Base-by-base conservation (phyloP, 805 yeast genomes). In the Ogataea salicorniae region DNA sequence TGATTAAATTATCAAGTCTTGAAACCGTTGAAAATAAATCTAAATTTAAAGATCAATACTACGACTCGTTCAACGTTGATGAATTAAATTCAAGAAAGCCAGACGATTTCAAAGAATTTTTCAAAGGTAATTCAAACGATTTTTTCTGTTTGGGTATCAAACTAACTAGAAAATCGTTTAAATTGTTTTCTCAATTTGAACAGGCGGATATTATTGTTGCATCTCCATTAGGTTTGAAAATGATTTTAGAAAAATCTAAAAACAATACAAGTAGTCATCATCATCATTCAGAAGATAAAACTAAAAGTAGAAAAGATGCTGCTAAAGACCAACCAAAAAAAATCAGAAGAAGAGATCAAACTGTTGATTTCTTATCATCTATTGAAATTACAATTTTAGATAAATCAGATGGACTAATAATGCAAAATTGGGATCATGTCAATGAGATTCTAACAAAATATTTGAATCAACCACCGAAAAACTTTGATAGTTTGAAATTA, bases 351-450 rank as follows among this genome's bases (percentile, higher is more conserved):
- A 60, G 66, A 70, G 60, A 79, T 81, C 60, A 72, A 83, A 55
- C 22, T 78, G 14, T 76, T 47, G 97, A 91, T 64, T 94, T 90
- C 59, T 68, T 94, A 49, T 83, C 95, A 34, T 90, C 97, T 1
- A 87, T 94, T 54, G 99, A 94, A 64, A 65, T 94, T 4, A 66
- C 84, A 43, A 69, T 91, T 17, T 67, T 89, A 37, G 99, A 94
- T 66, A 87, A 87, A 58, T 80, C 94, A 13, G 90, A 90, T 60
- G 87, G 89, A 31, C 73, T 91, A 53, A 86, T 87, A 60, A 86
- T 85, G 86, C 99, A 94, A 67, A 89, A 91, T 60, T 86, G 97
- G 91, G 85, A 85, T 35, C 96, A 92, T 67, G 75, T 94, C 8
- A 66, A 65, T 31, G 81, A 83, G 15, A 76, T 82, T 6, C 67